Conservation (phyloP, 805 yeast genomes). For the Wickerhamomyces ciferrii region DNA sequence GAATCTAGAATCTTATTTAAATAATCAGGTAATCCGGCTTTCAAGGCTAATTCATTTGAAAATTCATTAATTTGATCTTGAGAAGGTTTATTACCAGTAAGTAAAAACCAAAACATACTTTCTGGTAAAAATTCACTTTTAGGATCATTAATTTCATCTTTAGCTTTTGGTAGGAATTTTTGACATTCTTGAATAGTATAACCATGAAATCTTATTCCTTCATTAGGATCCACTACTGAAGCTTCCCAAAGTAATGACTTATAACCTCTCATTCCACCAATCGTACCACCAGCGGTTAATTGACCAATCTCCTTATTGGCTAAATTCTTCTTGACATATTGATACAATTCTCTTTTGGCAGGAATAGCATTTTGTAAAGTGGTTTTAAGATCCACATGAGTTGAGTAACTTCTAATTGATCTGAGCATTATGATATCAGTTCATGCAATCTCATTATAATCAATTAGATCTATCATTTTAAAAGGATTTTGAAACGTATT, state of each 20-base stretch:
- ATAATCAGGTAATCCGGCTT: constrained; percentile 61
- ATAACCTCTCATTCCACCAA: constrained; percentile 81
- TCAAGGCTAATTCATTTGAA: constrained; percentile 56
- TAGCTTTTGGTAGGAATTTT: constrained; percentile 52
- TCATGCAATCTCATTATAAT: too few species aligned
- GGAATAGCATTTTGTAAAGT: constrained; percentile 32
- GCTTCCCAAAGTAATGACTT: constrained; percentile 77
- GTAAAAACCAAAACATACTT: constrained; percentile 71
- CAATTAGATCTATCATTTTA: too few species aligned
- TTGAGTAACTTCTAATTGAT: constrained; percentile 6
- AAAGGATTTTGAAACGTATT: not conserved
- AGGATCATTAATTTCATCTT: constrained; percentile 16
- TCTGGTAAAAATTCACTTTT: constrained; percentile 67
- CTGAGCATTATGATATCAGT: not conserved
- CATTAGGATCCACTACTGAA: constrained; percentile 67
- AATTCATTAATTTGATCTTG: constrained; percentile 51
- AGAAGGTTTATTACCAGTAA: constrained; percentile 71
- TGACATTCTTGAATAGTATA: constrained; percentile 71
- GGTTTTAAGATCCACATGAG: constrained; percentile 18
- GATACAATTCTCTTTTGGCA: constrained; percentile 32
- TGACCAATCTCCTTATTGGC: constrained; percentile 36
- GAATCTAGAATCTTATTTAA: constrained; percentile 54
- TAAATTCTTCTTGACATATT: constrained; percentile 32
- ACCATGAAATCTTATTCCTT: constrained; percentile 78
- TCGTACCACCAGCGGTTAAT: constrained; percentile 35